Base-by-base conservation (phyloP, 345 rosid genomes). In the Cochlearia excelsa region DNA sequence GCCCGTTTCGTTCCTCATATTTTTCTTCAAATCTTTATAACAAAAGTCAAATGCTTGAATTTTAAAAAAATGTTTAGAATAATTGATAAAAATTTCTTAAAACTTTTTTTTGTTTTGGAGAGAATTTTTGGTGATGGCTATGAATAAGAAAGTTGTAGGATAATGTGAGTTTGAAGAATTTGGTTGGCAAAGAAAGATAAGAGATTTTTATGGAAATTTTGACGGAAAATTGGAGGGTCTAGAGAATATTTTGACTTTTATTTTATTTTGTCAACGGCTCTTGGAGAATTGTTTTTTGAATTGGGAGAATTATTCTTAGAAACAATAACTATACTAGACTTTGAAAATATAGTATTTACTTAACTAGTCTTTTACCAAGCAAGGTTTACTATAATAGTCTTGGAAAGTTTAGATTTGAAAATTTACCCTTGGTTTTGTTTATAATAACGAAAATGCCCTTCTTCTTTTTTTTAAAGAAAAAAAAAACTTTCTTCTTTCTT, bases 1-100 rank as follows among this genome's bases (percentile, higher is more conserved):
- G 30, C 70, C 70, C 6, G 61, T 53, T 35, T 71, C 66, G 60
- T 71, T 59, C 44, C 70, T 71, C 75, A 71, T 71, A 33, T 39
- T 35, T 60, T 67, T 37, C 46, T 60, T 59, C 43, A 16, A 64
- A 64, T 64, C 56, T 44, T 64, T 51, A 6, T 45, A 33, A 39
- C 46, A 43, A 65, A 62, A 65, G 66, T 71, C 61, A 63, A 57
- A 44, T 64, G 54, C 29, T 71, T 62, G 51, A 33, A 38, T 34
- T 37, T 37, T 37, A 44, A 26, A 41, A 26, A 27, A 59, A 11
- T 30, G n/a, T 3, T 37, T 52, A 45, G 47, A 53, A 54, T 60
- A 62, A 44, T 70, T 49, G 45, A 16, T 51, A 43, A 50, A 30
- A 33, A 33, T 5, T 10, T 34, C 44, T 10, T 16, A 30, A 6